A percentile compares a stretch with the other conserved stretches of the same genome.
Conservation (phyloP, 2,329 filamentous ascomycete species). For the Colletotrichum euphorbiae region DNA sequence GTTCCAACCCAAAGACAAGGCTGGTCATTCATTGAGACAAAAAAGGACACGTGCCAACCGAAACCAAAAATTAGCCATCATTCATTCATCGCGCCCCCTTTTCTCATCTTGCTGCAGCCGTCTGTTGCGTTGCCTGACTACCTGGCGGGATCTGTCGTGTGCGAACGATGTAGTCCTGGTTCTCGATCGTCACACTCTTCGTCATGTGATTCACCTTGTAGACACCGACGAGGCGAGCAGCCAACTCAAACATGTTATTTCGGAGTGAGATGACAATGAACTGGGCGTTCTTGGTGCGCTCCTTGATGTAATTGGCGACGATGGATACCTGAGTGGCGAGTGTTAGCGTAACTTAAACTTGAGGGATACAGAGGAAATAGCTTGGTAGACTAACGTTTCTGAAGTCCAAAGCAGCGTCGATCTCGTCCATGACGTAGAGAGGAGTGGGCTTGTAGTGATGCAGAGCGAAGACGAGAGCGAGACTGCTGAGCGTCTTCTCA, state of each 20-base stretch:
- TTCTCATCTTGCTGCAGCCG: slow-evolving; percentile 25
- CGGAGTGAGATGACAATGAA: slow-evolving; percentile 98
- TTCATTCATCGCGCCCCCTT: slow-evolving; percentile 27
- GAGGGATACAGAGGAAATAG: slow-evolving; percentile 2
- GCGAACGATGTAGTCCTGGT: slow-evolving; percentile 77
- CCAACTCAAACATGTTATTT: slow-evolving; percentile 99
- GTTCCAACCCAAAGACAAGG: background rate
- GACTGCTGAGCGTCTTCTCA: slow-evolving; percentile 93
- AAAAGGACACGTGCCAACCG: slow-evolving; percentile 2
- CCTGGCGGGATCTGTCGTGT: slow-evolving; percentile 50
- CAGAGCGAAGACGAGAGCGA: slow-evolving; percentile 96
- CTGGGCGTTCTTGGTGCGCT: slow-evolving; percentile 98
- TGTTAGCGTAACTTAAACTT: slow-evolving; percentile 30
- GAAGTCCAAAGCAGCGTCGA: slow-evolving; percentile 97
- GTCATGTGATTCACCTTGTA: slow-evolving; percentile 99
- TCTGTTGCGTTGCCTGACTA: slow-evolving; percentile 40
- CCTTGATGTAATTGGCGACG: slow-evolving; percentile 98
- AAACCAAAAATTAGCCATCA: slow-evolving; percentile 35
- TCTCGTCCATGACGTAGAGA: slow-evolving; percentile 99
- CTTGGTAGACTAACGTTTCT: slow-evolving; percentile 79
- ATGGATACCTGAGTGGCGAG: slow-evolving; percentile 81
- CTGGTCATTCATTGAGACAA: background rate
- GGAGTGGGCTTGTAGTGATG: slow-evolving; percentile 99
- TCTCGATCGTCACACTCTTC: slow-evolving; percentile 91
- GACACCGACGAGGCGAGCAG: slow-evolving; percentile 92